Base-by-base conservation (phyloP, 306 rosid species). In the Lablab purpureus region DNA sequence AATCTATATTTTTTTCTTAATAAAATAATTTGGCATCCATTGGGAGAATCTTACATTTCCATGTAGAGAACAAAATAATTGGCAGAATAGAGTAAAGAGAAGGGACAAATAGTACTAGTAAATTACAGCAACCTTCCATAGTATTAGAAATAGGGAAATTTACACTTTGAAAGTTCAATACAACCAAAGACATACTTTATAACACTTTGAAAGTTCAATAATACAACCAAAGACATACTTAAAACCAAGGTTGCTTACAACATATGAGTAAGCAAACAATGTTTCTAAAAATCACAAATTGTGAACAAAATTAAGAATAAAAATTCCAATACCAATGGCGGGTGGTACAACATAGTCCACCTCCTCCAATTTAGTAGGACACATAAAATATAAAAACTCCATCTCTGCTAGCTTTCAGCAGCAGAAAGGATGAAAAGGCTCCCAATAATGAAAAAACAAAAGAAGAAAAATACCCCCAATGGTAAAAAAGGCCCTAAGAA, bases 311-410 rank as follows among this genome's bases (percentile, higher is more conserved):
- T 22, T 18, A 32, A 25, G 49, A 32, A 19, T 10, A 73, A 52
- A 49, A 23, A 4, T 23, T 67, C 71, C 84, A 63, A 75, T 51
- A 74, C 85, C 43, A 87, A 56, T 71, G 87, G 99, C 91, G 98
- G 99, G 99, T 93, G 86, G 93, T 89, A 47, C 40, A 18, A 84
- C 8, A 46, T 9, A 45, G 74, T 76, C 95, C 97, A 88, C 99
- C 97, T 74, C 89, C 56, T 80, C 89, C 89, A 83, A 79, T 46
- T 69, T 76, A 83, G 75, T 23, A 83, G 40, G 68, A 34, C 73
- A 75, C 82, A 62, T 40, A 66, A 59, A 59, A 19, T 30, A 70
- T 74, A 45, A 41, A 49, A 77, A 28, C 7, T 27, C 75, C 75
- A 46, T 66, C 43, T 43, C 71, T 67, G 92, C 90, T 76, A 70